A percentile compares a stretch with the other conserved stretches of the same genome.
Conservation (phyloP, 2,329 filamentous ascomycete genomes). For the Berkeleyomyces rouxiae region DNA sequence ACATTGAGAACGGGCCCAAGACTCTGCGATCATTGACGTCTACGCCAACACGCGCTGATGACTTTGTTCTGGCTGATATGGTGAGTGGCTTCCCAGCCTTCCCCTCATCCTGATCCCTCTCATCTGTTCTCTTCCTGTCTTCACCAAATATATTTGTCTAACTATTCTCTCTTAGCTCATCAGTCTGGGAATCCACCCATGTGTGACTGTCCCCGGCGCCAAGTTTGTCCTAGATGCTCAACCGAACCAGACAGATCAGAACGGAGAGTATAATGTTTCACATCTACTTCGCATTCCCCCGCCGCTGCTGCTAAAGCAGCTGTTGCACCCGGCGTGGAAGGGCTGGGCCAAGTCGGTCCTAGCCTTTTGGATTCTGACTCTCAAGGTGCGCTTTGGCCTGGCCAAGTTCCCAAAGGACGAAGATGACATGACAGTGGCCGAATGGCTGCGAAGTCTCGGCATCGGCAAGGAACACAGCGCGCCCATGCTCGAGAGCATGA, state of each 20-base stretch:
- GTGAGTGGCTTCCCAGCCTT: conserved; percentile 28
- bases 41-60: conserved; percentile 33
- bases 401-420: conserved; percentile 18
- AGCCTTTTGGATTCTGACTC: conserved; percentile 10
- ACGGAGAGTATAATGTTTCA: conserved; percentile 27
- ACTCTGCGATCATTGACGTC: conserved; percentile 43
- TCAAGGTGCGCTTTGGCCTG: conserved; percentile 14
- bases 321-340: conserved; percentile 11
- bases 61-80: conserved; percentile 52
- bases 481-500: conserved; percentile 50
- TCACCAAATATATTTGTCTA: not conserved
- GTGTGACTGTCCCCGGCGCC: conserved; percentile 7
- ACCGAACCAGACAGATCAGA: not conserved
- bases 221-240: conserved; percentile 11
- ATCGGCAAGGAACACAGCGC: conserved; percentile 11
- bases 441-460: conserved; percentile 21
- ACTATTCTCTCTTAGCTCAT: conserved; percentile 3
- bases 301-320: conserved; percentile 8
- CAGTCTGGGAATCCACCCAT: conserved; percentile 8
- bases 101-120: not conserved
- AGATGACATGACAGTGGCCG: conserved; percentile 22
- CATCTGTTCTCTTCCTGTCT: no score
- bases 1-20: conserved; percentile 43
- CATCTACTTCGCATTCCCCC: conserved; percentile 31
- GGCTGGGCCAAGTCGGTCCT: conserved; percentile 11